phyloP scores from a whole-genome alignment of 2,329 filamentous ascomycete species.

The Pyricularia grisea region DNA sequence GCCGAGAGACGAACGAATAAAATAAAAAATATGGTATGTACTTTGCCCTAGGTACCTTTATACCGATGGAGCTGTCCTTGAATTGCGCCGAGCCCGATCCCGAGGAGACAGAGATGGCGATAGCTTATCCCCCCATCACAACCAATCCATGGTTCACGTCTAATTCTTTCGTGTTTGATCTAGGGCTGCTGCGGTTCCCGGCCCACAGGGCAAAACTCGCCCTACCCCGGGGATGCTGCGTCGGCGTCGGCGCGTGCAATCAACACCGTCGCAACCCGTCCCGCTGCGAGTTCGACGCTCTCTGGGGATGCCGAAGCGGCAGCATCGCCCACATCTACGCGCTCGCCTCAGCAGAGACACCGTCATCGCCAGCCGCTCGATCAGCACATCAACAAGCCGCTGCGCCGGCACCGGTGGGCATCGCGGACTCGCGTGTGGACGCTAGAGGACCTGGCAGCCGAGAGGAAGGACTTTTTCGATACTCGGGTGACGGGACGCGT shows the following conservation, averaged over 20 bases:
- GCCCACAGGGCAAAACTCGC: conserved; percentile 40
- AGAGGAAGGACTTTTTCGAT: conserved; percentile 81
- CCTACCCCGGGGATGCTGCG: conserved; percentile 37
- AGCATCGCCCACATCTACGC: conserved; percentile 11
- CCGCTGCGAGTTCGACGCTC: conserved; percentile 19
- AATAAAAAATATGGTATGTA: not conserved
- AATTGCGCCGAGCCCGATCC: not conserved
- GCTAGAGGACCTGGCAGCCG: conserved; percentile 53
- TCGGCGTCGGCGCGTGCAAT: conserved; percentile 40
- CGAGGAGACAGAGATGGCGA: not conserved
- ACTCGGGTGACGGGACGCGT: conserved; percentile 69
- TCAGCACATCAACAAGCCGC: conserved; percentile 61
- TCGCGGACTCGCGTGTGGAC: conserved; percentile 61
- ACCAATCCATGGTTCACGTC: not conserved
- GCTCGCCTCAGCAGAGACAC: conserved; percentile 13
- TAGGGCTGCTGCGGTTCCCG: conserved; percentile 52
- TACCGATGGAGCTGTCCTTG: not conserved
- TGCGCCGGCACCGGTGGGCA: conserved; percentile 57
- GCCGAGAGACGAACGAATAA: not conserved
- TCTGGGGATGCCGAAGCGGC: conserved; percentile 12
- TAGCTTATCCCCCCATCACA: not conserved
- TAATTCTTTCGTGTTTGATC: not conserved
- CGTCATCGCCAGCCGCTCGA: conserved; percentile 34
- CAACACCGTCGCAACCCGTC: conserved; percentile 29
- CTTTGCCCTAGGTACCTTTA: not conserved